Base-by-base conservation (phyloP, 2,329 filamentous ascomycete species). In the Hymenoscyphus occultus region DNA sequence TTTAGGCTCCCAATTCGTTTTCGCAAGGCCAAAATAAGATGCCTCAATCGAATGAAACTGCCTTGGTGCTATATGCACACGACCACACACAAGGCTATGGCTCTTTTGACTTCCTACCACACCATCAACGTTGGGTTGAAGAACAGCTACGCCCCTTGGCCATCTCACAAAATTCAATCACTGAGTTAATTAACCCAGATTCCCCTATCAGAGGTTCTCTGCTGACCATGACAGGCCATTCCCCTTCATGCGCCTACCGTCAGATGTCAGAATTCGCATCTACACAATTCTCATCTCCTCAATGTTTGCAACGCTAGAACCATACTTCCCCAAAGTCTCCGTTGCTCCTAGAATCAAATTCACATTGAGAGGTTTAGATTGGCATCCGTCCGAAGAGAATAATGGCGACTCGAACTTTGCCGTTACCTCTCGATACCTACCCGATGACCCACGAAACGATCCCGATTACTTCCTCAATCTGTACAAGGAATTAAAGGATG, bases 1-100 rank as follows among this genome's bases (percentile, higher is more conserved):
- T 35, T 35, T 35, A 35, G 32, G 32, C 32, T 35, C 32, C 9
- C 32, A 2, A 6, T 35, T 9, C 5, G 5, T 2, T 35, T 9
- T 35, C 1, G 4, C 32, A 35, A 35, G 32, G 5, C 32, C 9
- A 35, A 5, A 9, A 35, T 9, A 12, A 39, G 39, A 59, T 59
- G 56, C 16, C 14, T 22, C 32, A 22, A 12, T 51, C 19, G 45
- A 48, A 48, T 7, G 45, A 48, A 51, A 28, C 10, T 1, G 22
- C 48, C 5, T 28, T 51, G 7, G 48, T 51, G 19, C 48, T 28
- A 10, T 51, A 51, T 9, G n/a, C 19, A 51, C 48, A 51, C 48
- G 58, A 60, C n/a, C 16, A 42, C 19, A 42, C 58, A 7, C 58
- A 60, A 45, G 58, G 58, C 1, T 60, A 40, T 60, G 58, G 58